Conservation (phyloP, 352 stramenopile genomes). For the Globisporangium paroecandrum region DNA sequence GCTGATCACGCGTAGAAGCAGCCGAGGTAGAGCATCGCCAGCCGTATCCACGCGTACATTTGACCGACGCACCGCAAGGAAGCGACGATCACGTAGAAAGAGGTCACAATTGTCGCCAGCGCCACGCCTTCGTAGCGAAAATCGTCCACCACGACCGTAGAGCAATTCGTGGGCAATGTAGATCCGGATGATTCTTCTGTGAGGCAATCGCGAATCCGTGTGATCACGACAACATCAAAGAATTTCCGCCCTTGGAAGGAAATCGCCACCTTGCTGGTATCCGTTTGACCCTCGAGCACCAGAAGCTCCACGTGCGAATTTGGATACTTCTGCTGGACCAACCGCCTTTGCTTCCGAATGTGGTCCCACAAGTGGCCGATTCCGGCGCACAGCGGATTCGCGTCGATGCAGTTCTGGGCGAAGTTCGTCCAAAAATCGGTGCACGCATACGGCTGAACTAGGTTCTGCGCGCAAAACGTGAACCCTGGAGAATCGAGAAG, state of each 20-base stretch:
- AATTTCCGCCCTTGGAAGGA: conserved; percentile 18
- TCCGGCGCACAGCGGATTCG: conserved; percentile 6
- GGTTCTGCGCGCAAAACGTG: conserved; percentile 5
- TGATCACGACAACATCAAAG: conserved; percentile 17
- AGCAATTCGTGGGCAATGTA: background rate
- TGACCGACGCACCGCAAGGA: conserved; percentile 9
- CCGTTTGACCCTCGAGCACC: conserved; percentile 20
- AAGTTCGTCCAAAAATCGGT: conserved; percentile 76
- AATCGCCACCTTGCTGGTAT: conserved; percentile 11
- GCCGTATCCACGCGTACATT: conserved; percentile 12
- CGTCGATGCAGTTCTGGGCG: conserved; percentile 9
- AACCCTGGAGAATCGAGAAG: conserved; percentile 3
- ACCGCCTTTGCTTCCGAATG: background rate
- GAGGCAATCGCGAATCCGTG: background rate
- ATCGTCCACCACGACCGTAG: conserved; percentile 14
- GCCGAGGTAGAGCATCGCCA: conserved; percentile 15
- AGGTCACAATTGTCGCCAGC: conserved; percentile 2
- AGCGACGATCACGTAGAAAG: conserved; percentile 7
- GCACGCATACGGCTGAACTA: conserved; percentile 12
- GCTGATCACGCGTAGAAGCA: conserved; percentile 14
- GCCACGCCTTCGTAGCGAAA: conserved; percentile 13
- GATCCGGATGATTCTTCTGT: background rate
- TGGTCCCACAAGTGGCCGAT: conserved; percentile 12
- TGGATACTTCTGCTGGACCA: conserved; percentile 6
- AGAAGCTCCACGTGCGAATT: conserved; percentile 16